Base-by-base conservation (phyloP, 148 eudicot species). In the Bassia scoparia region DNA sequence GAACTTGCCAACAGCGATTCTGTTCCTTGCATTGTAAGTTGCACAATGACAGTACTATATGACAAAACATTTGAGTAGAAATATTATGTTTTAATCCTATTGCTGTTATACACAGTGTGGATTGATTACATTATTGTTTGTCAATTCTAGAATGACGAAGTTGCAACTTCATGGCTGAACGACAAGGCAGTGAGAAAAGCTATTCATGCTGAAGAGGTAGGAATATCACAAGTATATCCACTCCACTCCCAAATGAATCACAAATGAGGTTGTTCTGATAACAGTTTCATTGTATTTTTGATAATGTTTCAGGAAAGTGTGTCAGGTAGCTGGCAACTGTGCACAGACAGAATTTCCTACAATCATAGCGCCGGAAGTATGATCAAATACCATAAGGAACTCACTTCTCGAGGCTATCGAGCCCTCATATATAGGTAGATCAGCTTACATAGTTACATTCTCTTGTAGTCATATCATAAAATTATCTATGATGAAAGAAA, bases 361-460 rank as follows among this genome's bases (percentile, higher is more conserved):
- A 18, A 44, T 44, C 94, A 90, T 83, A 97, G 90, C 76, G 85
- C 97, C 68, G 97, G 97, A 69, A 96, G 97, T 86, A 96, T 96
- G 99, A 96, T 96, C 73, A 76, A 76, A 23, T 96, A 87, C 81
- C 99, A 96, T 85, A 92, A 78, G 84, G 84, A 86, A 74, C 97
- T 96, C 64, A 96, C 99, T 61, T 83, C 90, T 59, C 81, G 81
- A 33, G 97, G 99, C 21, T 88, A 80, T 73, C 89, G 84, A 44
- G 99, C 89, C 30, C 94, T 96, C 76, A 92, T 96, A 59, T 96
- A 71, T 72, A 95, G 99, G 99, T 92, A 82, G 30, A 21, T 31
- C 20, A 62, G 15, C 2, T 55, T 7, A 1, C 12, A 4, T 16
- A 33, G 14, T 18, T 18, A 24, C 31, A 8, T 34, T 21, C 21